Evolutionary conservation across 371 early-diverging fungal genomes (phyloP), one percentile per base, ranked within the genome.

Genomic region (Mortierella sp.): DNA sequence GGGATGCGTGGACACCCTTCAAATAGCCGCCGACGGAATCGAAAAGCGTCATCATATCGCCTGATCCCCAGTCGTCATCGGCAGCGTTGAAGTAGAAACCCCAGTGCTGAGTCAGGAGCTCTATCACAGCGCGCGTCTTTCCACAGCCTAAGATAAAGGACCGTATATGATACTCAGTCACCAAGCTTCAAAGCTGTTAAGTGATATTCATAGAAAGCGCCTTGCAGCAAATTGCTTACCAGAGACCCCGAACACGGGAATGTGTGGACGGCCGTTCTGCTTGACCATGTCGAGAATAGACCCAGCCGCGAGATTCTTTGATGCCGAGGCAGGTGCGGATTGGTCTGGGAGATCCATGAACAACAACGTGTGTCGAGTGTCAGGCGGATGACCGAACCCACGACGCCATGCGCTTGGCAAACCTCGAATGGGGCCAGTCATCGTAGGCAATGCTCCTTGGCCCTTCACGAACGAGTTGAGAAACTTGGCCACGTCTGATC

Each of bases 141-240:
- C 73, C 73, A 58, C 66, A 73, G 37, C 67, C 72, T 32, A 42
- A n/a, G n/a, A n/a, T n/a, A n/a, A n/a, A n/a, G n/a, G n/a, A n/a
- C n/a, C n/a, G n/a, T n/a, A n/a, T n/a, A n/a, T n/a, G n/a, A n/a
- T n/a, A n/a, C n/a, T n/a, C n/a, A n/a, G n/a, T n/a, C n/a, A n/a
- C n/a, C n/a, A n/a, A n/a, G n/a, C n/a, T n/a, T n/a, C n/a, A n/a
- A n/a, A n/a, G n/a, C n/a, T n/a, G n/a, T n/a, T n/a, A n/a, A n/a
- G n/a, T n/a, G n/a, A n/a, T n/a, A n/a, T n/a, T n/a, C n/a, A n/a
- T n/a, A n/a, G n/a, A n/a, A n/a, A n/a, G n/a, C n/a, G n/a, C n/a
- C n/a, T n/a, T n/a, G n/a, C n/a, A n/a, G n/a, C n/a, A n/a, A n/a
- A n/a, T n/a, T n/a, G n/a, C n/a, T n/a, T n/a, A 19, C 68, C 68